phyloP scores from a whole-genome alignment of 148 eudicot genomes.

The Arctostaphylos glauca region DNA sequence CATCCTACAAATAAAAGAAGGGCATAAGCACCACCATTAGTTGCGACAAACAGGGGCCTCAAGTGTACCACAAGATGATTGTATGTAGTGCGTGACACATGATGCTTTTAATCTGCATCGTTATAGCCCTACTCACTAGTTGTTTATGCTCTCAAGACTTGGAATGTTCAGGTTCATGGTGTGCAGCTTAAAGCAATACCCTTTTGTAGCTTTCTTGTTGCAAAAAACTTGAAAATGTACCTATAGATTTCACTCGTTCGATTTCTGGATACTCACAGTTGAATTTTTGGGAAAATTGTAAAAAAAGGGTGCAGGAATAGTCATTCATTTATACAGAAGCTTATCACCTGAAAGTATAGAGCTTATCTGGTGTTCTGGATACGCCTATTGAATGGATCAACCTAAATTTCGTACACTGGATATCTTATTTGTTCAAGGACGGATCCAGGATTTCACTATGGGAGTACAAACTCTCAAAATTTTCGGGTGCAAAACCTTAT shows the following conservation, averaged over 20 bases:
- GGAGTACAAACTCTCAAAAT: too few relatives aligned
- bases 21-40: not conserved
- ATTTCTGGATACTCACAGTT: not conserved
- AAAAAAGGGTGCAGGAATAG: not conserved
- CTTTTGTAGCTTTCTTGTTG: not conserved
- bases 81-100: not conserved
- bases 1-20: not conserved
- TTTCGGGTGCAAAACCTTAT: too few relatives aligned
- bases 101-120: not conserved
- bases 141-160: not conserved
- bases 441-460: too few relatives aligned
- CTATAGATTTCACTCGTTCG: not conserved
- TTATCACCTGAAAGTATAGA: not conserved
- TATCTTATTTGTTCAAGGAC: too few relatives aligned
- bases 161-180: not conserved
- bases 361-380: too few relatives aligned
- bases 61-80: not conserved
- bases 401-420: too few relatives aligned
- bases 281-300: not conserved
- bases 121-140: not conserved
- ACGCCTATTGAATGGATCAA: too few relatives aligned
- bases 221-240: not conserved
- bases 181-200: not conserved
- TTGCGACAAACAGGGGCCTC: not conserved
- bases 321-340: not conserved